Percentiles rank a stretch among this genome's conserved stretches.
Evolutionary conservation across 352 stramenopile species (phyloP).

Genomic region (Pythium sp.): DNA sequence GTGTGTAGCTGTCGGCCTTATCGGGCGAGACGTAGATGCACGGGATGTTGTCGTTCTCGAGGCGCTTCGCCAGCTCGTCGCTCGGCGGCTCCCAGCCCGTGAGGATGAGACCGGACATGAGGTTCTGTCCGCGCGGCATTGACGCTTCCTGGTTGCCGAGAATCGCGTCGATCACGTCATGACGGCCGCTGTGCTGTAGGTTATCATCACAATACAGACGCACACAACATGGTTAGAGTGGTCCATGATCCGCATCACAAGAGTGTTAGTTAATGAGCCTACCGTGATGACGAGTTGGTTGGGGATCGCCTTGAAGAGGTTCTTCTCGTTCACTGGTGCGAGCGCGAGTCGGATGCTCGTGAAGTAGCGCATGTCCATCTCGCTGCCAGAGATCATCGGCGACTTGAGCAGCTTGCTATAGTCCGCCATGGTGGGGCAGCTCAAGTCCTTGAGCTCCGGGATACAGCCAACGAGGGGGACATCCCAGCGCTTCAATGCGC

Average conservation of each 20-base stretch:
- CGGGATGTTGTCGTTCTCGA: conserved; percentile 82
- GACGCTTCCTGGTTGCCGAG: conserved; percentile 80
- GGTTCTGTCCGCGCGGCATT: conserved; percentile 59
- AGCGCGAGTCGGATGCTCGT: conserved; percentile 79
- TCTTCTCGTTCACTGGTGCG: conserved; percentile 69
- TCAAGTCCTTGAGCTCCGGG: conserved; percentile 79
- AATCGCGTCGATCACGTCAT: conserved; percentile 85
- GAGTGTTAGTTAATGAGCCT: not conserved
- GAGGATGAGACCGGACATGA: conserved; percentile 77
- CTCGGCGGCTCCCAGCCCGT: conserved; percentile 80
- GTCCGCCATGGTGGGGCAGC: conserved; percentile 83
- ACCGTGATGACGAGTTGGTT: conserved; percentile 88
- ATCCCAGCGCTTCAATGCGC: conserved; percentile 88
- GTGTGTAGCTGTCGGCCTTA: conserved; percentile 85
- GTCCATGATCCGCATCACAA: not conserved
- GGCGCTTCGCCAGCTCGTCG: conserved; percentile 52
- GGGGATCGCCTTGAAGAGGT: conserved; percentile 82
- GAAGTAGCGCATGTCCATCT: conserved; percentile 80
- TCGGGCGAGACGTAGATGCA: conserved; percentile 86
- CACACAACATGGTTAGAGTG: not conserved
- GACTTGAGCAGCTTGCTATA: conserved; percentile 86
- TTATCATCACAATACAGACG: not conserved
- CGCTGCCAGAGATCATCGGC: conserved; percentile 73
- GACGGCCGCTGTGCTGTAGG: conserved; percentile 67
- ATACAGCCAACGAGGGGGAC: conserved; percentile 88